These are phyloP conservation scores for Candida coquimbonensis DNA, from an alignment of 805 yeast genomes.

Conservation along the genomic window DNA sequence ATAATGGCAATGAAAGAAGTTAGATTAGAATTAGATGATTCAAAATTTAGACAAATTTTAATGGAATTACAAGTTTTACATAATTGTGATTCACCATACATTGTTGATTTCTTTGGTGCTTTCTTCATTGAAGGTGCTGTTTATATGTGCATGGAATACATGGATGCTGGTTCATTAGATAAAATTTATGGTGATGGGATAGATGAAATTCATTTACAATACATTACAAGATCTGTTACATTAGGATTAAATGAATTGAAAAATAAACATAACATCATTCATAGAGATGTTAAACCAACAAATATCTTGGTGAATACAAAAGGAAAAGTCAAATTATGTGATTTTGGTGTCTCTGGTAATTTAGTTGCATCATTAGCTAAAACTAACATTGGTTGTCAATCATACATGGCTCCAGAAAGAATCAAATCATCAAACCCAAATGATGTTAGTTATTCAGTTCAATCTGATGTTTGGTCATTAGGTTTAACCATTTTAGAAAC, in stretches of 20 bases:
- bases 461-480: constrained; percentile 92
- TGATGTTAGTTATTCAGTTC: constrained; percentile 80
- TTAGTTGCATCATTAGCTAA: constrained; percentile 91
- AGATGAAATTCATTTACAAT: constrained; percentile 75
- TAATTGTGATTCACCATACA: constrained; percentile 81
- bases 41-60: constrained; percentile 87
- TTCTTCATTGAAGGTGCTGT: constrained; percentile 97
- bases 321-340: constrained; percentile 91
- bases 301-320: constrained; percentile 74
- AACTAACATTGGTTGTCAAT: constrained; percentile 95
- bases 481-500: constrained; percentile 84
- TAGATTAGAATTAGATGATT: constrained; percentile 83
- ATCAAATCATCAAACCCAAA: constrained; percentile 70
- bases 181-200: constrained; percentile 70
- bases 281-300: constrained; percentile 95
- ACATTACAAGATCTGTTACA: constrained; percentile 72
- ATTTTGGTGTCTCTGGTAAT: constrained; percentile 94
- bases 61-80: constrained; percentile 96
- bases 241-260: constrained; percentile 77
- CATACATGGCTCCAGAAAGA: constrained; percentile 98
- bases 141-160: constrained; percentile 95
- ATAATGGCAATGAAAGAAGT: constrained; percentile 98
- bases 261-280: constrained; percentile 87
- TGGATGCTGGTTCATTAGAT: constrained; percentile 95
- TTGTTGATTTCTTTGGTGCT: constrained; percentile 96